These are phyloP conservation scores for Ogataea thermomethanolica DNA, from an alignment of 805 yeast genomes.

Conservation along the genomic window DNA sequence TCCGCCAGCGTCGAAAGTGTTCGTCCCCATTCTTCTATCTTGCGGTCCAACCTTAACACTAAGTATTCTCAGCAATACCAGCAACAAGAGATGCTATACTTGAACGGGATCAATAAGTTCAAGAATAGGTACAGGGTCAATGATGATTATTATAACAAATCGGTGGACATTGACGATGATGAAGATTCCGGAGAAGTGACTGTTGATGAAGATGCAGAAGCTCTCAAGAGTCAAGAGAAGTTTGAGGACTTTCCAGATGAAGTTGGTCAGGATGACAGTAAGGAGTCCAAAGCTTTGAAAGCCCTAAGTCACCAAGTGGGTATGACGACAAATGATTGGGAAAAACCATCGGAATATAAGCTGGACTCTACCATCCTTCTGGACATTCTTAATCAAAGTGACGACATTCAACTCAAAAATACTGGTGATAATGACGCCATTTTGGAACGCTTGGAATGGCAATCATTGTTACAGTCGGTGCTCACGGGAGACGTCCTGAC, in stretches of 20 bases:
- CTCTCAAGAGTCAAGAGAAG: slow-evolving; percentile 17
- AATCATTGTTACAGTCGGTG: slow-evolving; percentile 84
- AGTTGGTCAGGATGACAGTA: slow-evolving; percentile 19
- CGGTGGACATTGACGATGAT: slow-evolving; percentile 39
- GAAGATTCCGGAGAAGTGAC: slow-evolving; percentile 29
- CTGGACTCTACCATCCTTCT: slow-evolving; percentile 34
- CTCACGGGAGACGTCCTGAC: slow-evolving; percentile 92
- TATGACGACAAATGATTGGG: slow-evolving; percentile 29
- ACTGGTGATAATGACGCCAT: slow-evolving; percentile 35
- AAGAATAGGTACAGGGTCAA: slow-evolving; percentile 33
- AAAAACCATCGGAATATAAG: slow-evolving; percentile 34
- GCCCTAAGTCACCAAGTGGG: slow-evolving; percentile 34
- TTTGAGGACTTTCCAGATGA: slow-evolving; percentile 19
- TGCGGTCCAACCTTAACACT: slow-evolving; percentile 31
- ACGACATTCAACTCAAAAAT: slow-evolving; percentile 32
- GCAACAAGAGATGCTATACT: slow-evolving; percentile 51
- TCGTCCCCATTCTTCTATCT: slow-evolving; percentile 29
- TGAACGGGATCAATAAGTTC: slow-evolving; percentile 40
- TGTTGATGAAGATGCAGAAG: slow-evolving; percentile 27
- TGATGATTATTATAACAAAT: slow-evolving; percentile 55
- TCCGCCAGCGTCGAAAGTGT: slow-evolving; percentile 13
- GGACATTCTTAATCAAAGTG: slow-evolving; percentile 34
- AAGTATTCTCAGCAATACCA: slow-evolving; percentile 40
- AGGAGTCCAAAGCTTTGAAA: slow-evolving; percentile 30
- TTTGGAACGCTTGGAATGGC: slow-evolving; percentile 90